Percentiles rank a stretch among this genome's conserved stretches.
These are phyloP conservation scores for Coprinopsis cinerea DNA, from an alignment of 768 basidiomycete species.

Conservation along the genomic window DNA sequence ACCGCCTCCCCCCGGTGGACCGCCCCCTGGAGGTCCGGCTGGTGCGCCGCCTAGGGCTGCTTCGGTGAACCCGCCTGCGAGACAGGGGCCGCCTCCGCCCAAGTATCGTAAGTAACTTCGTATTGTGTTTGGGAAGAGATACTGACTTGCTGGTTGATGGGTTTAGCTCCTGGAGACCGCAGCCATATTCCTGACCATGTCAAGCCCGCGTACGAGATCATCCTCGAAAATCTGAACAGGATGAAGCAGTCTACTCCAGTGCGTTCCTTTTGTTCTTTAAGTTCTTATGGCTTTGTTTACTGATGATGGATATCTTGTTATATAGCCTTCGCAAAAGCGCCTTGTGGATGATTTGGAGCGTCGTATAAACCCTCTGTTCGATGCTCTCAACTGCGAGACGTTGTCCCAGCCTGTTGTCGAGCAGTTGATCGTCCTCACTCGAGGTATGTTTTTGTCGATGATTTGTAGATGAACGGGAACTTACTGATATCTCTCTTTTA, in stretches of 20 bases:
- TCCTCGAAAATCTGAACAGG: conserved; percentile 56
- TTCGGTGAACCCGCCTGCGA: conserved; percentile 15
- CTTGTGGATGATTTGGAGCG: conserved; percentile 84
- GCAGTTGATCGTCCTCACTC: conserved; percentile 61
- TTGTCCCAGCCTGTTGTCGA: conserved; percentile 66
- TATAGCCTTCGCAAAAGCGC: conserved; percentile 75
- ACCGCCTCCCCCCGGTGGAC: conserved; percentile 22
- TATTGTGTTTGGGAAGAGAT: background rate
- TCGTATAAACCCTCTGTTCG: conserved; percentile 80
- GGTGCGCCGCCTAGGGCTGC: conserved; percentile 19
- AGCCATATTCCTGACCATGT: conserved; percentile 80
- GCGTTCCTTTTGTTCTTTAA: conserved; percentile 23
- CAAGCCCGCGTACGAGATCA: conserved; percentile 58
- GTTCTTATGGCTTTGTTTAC: conserved; percentile 6
- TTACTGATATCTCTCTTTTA: conserved; percentile 23
- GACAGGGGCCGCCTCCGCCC: conserved; percentile 24
- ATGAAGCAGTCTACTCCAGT: conserved; percentile 77
- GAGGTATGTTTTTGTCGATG: conserved; percentile 46
- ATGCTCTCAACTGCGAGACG: conserved; percentile 87
- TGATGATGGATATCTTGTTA: background rate
- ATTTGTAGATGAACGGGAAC: background rate
- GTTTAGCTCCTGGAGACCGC: conserved; percentile 80
- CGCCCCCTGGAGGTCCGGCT: conserved; percentile 25
- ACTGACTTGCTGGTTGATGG: conserved; percentile 9
- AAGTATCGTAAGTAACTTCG: conserved; percentile 38